A percentile compares a stretch with the other conserved stretches of the same genome.
Conservation (phyloP, 176 grass and related monocot genomes). For the Oryza coarctata region DNA sequence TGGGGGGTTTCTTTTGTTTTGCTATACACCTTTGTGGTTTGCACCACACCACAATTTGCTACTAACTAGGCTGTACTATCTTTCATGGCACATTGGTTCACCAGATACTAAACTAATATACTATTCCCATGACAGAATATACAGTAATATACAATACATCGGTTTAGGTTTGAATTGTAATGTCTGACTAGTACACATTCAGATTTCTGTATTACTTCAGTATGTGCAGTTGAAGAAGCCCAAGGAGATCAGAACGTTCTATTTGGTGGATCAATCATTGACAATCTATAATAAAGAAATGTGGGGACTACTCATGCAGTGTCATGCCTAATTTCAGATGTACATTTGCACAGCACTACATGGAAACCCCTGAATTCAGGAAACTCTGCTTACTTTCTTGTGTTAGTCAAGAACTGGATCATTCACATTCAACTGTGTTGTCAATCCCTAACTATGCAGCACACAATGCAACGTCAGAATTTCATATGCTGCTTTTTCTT, state of each 20-base stretch:
- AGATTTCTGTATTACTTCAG: neutral
- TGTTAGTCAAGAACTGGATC: neutral
- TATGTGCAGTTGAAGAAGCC: neutral
- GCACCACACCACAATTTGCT: constrained; percentile 30
- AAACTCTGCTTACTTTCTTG: constrained; percentile 4
- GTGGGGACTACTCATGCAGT: neutral
- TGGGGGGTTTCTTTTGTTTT: constrained; percentile 22
- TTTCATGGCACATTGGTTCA: neutral
- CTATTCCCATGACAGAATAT: neutral
- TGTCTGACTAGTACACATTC: neutral
- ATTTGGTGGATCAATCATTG: constrained; percentile 25
- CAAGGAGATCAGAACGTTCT: constrained; percentile 36
- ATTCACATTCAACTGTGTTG: neutral
- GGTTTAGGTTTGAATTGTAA: neutral
- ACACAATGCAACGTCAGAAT: neutral
- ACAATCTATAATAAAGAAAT: neutral
- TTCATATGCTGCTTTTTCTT: neutral
- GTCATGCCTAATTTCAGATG: constrained; percentile 18
- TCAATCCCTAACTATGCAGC: constrained; percentile 7
- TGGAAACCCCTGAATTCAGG: constrained; percentile 1
- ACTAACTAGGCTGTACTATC: constrained; percentile 7
- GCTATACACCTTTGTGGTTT: constrained; percentile 30
- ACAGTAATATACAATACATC: neutral
- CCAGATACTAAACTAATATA: neutral
- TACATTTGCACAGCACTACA: neutral